Conservation (phyloP, 495 filamentous ascomycete genomes). For the Aspergillus incahuasiensis region DNA sequence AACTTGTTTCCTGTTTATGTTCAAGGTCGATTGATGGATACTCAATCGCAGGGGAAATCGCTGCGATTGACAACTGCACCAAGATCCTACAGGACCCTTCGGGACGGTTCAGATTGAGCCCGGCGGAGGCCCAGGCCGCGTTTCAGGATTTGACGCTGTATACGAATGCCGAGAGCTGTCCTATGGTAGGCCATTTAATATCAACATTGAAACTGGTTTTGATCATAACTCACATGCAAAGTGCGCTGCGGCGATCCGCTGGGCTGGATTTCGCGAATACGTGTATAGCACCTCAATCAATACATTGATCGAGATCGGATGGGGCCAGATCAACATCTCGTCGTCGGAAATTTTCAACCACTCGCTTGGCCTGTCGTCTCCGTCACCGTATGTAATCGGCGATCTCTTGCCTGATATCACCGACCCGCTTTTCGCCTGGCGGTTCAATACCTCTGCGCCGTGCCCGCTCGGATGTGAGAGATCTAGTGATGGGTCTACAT, state of each 20-base stretch:
- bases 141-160: conserved; percentile 47
- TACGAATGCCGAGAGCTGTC: conserved; percentile 54
- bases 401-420: no score
- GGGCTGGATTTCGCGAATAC: no score
- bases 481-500: no score
- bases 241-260: no score
- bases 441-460: no score
- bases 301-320: conserved; percentile 33
- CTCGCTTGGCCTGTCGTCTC: conserved; percentile 31
- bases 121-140: conserved; percentile 35
- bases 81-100: conserved; percentile 39
- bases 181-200: conserved; percentile 38
- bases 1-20: no score
- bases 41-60: conserved; percentile 41
- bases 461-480: no score
- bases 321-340: conserved; percentile 46
- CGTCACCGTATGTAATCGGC: no score
- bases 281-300: conserved; percentile 42
- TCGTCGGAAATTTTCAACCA: conserved; percentile 42
- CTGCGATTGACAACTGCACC: conserved; percentile 50
- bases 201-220: no score
- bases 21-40: no score
- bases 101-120: conserved; percentile 38
- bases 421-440: no score
- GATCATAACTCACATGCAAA: no score